Percentiles rank a stretch among this genome's conserved stretches.
Conservation (phyloP, 768 basidiomycete genomes). For the Asterophora lycoperdoides region DNA sequence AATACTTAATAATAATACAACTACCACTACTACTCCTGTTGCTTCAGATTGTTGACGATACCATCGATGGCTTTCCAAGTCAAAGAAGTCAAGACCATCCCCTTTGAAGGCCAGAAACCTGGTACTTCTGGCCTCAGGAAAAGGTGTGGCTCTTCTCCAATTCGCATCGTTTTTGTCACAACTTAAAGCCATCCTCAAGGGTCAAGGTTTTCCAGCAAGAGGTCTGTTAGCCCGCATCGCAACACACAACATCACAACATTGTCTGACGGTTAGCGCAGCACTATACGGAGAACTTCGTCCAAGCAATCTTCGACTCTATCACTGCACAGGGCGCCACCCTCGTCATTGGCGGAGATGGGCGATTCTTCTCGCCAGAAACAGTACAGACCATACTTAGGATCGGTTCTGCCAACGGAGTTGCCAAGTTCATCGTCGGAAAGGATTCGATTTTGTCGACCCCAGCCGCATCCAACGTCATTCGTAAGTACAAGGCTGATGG, state of each 20-base stretch:
- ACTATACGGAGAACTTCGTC: constrained; percentile 99
- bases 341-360: constrained; percentile 97
- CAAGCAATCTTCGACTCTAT: constrained; percentile 94
- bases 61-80: constrained; percentile 42
- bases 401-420: constrained; percentile 93
- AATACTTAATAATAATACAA: background rate
- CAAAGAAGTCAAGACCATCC: constrained; percentile 75
- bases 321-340: constrained; percentile 69
- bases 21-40: too few species aligned
- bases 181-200: constrained; percentile 37
- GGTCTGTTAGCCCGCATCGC: constrained; percentile 41
- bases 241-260: background rate
- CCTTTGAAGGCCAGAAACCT: constrained; percentile 93
- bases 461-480: constrained; percentile 94
- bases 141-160: constrained; percentile 48
- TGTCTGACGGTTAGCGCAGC: constrained; percentile 40
- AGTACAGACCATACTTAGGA: constrained; percentile 88
- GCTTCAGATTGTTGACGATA: constrained; percentile 2
- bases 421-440: constrained; percentile 89
- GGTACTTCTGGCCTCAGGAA: constrained; percentile 98
- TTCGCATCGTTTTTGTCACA: constrained; percentile 8
- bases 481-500: constrained; percentile 95
- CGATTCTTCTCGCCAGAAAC: constrained; percentile 86
- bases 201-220: constrained; percentile 98
- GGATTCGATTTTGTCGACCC: constrained; percentile 91